Evolutionary conservation across 2,329 filamentous ascomycete genomes (phyloP), one percentile per base, ranked within the genome.

Genomic region (Tolypocladium ophioglossoides): DNA sequence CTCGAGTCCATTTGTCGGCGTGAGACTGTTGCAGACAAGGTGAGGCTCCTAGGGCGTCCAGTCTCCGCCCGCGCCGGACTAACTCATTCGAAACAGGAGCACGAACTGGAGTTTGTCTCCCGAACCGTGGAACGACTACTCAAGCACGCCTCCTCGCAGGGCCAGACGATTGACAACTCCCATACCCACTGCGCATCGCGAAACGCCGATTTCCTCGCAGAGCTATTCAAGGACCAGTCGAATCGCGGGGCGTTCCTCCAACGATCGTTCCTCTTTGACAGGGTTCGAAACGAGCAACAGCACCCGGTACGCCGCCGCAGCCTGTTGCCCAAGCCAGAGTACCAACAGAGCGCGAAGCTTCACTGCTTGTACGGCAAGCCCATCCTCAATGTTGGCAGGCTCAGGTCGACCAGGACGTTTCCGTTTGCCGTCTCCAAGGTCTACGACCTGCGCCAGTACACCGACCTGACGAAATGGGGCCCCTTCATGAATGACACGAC

Each of bases 401-500:
- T 68, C 12, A 61, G 70, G 14, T 67, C 66, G 8, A 66, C 63
- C 16, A 64, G 66, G 18, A 73, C 72, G 2, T 83, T 82, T 63
- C 79, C 82, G 1, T 84, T 77, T 59, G 87, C 88, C 1, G 78
- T 82, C 53, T 80, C 82, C 48, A 80, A 81, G 57, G 85, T 91
- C 3, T 92, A 91, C 59, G 87, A 91, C 63, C 69, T 91, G 50
- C 76, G 87, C 1, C 77, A 85, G 59, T 88, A 89, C 66, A 86
- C 79, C 0, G 65, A 71, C 2, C 66, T 68, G 30, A 85, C 78
- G 1, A 66, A 75, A 38, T 91, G 87, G 87, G 88, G 88, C 0
- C 88, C 88, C 0, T 91, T 89, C 62, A 71, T 78, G 62, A 72
- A 79, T 51, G 86, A 91, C 62, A 80, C 78, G 1, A 77, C 74